These are phyloP conservation scores for Limonium bicolor DNA, from an alignment of 148 eudicot genomes.

Conservation along the genomic window DNA sequence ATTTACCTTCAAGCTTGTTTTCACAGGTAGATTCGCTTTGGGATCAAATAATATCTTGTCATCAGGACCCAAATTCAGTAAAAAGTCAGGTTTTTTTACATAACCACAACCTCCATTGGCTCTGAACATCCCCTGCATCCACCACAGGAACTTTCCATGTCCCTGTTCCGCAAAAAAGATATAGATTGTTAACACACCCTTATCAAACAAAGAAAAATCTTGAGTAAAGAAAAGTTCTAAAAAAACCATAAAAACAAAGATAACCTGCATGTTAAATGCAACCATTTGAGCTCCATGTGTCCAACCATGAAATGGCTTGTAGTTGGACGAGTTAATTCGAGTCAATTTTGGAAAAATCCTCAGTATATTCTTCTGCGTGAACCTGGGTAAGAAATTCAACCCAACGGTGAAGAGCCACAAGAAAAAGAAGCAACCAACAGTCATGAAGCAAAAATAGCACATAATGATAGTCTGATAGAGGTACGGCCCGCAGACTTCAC, in stretches of 20 bases:
- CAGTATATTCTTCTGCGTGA: slow-evolving; percentile 67
- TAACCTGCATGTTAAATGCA: slow-evolving; percentile 94
- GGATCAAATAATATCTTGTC: slow-evolving; percentile 44
- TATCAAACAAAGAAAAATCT: too few species aligned
- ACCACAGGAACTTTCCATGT: slow-evolving; percentile 65
- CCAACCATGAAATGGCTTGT: slow-evolving; percentile 74
- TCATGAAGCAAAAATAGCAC: too few species aligned
- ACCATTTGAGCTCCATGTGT: slow-evolving; percentile 97
- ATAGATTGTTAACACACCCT: too few species aligned
- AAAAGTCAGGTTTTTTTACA: slow-evolving; percentile 63
- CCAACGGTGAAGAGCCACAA: too few species aligned
- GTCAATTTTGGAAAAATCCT: slow-evolving; percentile 78
- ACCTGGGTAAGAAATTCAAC: slow-evolving; percentile 33
- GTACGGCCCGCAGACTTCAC: too few species aligned
- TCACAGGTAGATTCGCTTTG: slow-evolving; percentile 31
- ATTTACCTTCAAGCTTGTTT: slow-evolving; percentile 48
- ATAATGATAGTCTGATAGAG: too few species aligned
- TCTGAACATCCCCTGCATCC: slow-evolving; percentile 81
- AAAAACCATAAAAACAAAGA: not conserved
- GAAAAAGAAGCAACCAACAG: too few species aligned
- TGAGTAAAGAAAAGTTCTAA: too few species aligned
- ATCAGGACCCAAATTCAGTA: slow-evolving; percentile 28
- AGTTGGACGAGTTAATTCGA: slow-evolving; percentile 65
- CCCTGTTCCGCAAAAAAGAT: slow-evolving; percentile 48
- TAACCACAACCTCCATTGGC: slow-evolving; percentile 78